phyloP scores from a whole-genome alignment of 306 rosid genomes.

The Corylus avellana region DNA sequence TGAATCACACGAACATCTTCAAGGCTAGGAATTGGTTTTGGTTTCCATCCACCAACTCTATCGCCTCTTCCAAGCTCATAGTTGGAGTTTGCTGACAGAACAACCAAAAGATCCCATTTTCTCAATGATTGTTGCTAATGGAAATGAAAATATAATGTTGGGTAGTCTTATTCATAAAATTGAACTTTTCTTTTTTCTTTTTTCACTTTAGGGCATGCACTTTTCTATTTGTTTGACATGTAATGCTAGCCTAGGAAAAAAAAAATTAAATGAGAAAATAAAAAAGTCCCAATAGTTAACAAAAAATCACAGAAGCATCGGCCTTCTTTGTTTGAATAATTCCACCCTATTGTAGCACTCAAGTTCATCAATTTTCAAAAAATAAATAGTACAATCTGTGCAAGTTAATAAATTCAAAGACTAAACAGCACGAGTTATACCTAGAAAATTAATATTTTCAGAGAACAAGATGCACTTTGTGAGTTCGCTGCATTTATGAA shows the following conservation, averaged over 20 bases:
- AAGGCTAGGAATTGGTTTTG: conserved; percentile 73
- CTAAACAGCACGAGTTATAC: background rate
- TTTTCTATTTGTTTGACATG: too few relatives aligned
- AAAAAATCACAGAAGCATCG: too few relatives aligned
- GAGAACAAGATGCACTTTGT: background rate
- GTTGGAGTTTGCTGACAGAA: conserved; percentile 75
- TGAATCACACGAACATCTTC: conserved; percentile 63
- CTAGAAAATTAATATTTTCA: background rate
- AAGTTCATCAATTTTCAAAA: background rate
- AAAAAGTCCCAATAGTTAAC: too few relatives aligned
- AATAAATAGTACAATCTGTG: background rate
- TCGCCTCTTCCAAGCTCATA: conserved; percentile 96
- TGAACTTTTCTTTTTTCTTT: background rate
- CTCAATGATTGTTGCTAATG: background rate
- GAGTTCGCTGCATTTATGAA: background rate
- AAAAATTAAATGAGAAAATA: too few relatives aligned
- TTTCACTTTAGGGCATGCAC: background rate
- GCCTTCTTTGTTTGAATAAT: too few relatives aligned
- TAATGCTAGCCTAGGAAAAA: too few relatives aligned
- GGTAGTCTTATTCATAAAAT: background rate
- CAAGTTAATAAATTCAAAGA: background rate
- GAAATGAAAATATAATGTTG: background rate
- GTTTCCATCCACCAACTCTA: conserved; percentile 85
- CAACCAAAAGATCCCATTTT: conserved; percentile 17
- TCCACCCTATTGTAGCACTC: background rate